A percentile compares a stretch with the other conserved stretches of the same genome.
phyloP scores from a whole-genome alignment of 2,329 filamentous ascomycete species.

The Paraconiothyrium brasiliense region DNA sequence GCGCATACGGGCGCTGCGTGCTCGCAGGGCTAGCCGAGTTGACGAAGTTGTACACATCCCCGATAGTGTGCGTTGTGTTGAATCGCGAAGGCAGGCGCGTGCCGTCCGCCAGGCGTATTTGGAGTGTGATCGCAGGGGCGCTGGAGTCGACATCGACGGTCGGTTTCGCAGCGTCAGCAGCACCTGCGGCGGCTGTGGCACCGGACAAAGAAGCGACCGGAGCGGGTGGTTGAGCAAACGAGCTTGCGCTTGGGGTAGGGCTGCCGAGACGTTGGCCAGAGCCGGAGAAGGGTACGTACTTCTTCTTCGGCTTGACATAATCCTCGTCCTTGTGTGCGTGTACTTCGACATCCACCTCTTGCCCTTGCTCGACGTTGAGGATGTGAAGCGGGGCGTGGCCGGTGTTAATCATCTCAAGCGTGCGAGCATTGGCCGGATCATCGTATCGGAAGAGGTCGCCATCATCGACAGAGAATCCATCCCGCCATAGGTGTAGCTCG shows the following conservation, averaged over 20 bases:
- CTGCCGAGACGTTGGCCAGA: constrained; percentile 78
- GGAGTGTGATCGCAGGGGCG: constrained; percentile 73
- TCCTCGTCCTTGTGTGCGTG: constrained; percentile 77
- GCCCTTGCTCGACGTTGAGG: constrained; percentile 77
- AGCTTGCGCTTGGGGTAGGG: constrained; percentile 71
- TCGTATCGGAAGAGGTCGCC: constrained; percentile 81
- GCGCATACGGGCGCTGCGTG: constrained; percentile 70
- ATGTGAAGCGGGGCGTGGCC: constrained; percentile 80
- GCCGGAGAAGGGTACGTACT: constrained; percentile 79
- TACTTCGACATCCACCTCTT: constrained; percentile 81
- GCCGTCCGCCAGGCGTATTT: constrained; percentile 81
- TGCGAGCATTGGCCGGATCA: constrained; percentile 76
- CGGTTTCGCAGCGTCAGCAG: constrained; percentile 51
- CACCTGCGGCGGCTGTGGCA: constrained; percentile 32
- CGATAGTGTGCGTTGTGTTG: constrained; percentile 80
- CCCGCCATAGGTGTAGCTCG: constrained; percentile 80
- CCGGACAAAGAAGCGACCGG: constrained; percentile 47
- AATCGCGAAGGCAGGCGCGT: constrained; percentile 81
- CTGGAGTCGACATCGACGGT: constrained; percentile 68
- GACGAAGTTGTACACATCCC: constrained; percentile 80
- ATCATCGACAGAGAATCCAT: constrained; percentile 87
- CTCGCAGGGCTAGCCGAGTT: constrained; percentile 68
- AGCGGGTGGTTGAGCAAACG: constrained; percentile 46
- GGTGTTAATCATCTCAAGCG: constrained; percentile 77
- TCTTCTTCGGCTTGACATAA: constrained; percentile 76